These are phyloP conservation scores for Podospora pseudoanserina DNA, from an alignment of 495 filamentous ascomycete genomes.

Conservation along the genomic window DNA sequence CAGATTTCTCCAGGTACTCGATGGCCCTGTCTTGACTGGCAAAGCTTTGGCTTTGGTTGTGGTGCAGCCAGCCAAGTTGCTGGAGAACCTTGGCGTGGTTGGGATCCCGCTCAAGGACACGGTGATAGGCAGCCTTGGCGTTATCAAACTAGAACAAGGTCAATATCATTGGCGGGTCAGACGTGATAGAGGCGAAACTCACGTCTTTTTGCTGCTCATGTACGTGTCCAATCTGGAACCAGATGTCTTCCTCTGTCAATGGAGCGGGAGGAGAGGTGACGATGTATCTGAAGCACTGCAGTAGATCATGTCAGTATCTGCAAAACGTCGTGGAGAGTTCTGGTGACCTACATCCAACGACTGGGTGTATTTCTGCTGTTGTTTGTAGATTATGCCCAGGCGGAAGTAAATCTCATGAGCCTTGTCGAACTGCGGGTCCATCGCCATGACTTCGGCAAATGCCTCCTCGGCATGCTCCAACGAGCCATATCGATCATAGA, in stretches of 20 bases:
- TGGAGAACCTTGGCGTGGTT: conserved; percentile 98
- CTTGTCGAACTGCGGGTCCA: conserved; percentile 98
- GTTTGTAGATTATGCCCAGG: conserved; percentile 98
- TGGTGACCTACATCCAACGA: conserved; percentile 73
- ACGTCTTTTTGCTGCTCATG: conserved; percentile 99
- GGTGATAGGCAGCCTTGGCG: conserved; percentile 85
- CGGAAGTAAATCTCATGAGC: conserved; percentile 99
- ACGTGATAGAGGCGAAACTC: conserved; percentile 37
- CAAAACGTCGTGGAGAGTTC: no score
- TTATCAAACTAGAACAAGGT: conserved; percentile 69
- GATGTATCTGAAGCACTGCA: conserved; percentile 95
- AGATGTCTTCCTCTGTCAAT: conserved; percentile 96
- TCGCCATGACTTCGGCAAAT: conserved; percentile 98
- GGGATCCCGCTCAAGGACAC: conserved; percentile 91
- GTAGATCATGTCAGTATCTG: neutral
- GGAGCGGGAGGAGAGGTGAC: conserved; percentile 89
- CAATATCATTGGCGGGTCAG: conserved; percentile 14
- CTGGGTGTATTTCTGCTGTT: conserved; percentile 89
- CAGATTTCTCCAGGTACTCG: conserved; percentile 95
- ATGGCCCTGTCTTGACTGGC: conserved; percentile 92
- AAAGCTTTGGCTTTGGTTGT: conserved; percentile 88
- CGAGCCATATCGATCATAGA: conserved; percentile 96
- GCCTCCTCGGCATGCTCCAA: conserved; percentile 97
- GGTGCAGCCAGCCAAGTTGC: conserved; percentile 96
- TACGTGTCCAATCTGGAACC: conserved; percentile 99